phyloP scores from a whole-genome alignment of 768 basidiomycete genomes.

The Tricholoma flavovirens region DNA sequence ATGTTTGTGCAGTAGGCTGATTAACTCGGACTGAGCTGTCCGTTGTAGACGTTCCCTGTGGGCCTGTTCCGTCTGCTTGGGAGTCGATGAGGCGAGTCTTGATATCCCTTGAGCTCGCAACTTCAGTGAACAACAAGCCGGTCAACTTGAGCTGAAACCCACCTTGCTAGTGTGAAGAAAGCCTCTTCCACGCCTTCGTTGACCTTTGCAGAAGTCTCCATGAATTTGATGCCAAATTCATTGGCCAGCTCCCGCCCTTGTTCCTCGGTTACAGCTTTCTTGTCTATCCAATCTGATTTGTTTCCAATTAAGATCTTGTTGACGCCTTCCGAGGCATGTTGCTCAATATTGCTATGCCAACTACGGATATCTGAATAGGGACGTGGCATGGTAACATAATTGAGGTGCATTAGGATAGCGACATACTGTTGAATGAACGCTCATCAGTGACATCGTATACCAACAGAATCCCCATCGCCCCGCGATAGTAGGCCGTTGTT shows the following conservation, averaged over 20 bases:
- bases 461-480: constrained; percentile 96
- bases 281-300: constrained; percentile 98
- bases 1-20: constrained; percentile 36
- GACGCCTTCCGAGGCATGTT: constrained; percentile 97
- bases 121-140: background rate
- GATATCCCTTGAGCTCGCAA: constrained; percentile 65
- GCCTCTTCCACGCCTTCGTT: constrained; percentile 99
- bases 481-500: constrained; percentile 98
- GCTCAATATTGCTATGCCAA: constrained; percentile 97
- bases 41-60: constrained; percentile 31
- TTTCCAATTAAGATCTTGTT: constrained; percentile 99
- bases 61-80: constrained; percentile 56
- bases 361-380: constrained; percentile 80
- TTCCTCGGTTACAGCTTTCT: constrained; percentile 85
- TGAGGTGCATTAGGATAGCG: background rate
- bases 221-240: constrained; percentile 92
- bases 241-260: constrained; percentile 89
- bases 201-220: constrained; percentile 96
- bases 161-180: constrained; percentile 96
- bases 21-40: constrained; percentile 64
- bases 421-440: constrained; percentile 90
- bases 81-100: constrained; percentile 97
- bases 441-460: constrained; percentile 99
- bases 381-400: constrained; percentile 1
- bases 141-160: constrained; percentile 20